Percentiles rank a stretch among this genome's conserved stretches.
phyloP scores from a whole-genome alignment of 1,284 basidiomycete genomes.

The Ustilago loliicola region DNA sequence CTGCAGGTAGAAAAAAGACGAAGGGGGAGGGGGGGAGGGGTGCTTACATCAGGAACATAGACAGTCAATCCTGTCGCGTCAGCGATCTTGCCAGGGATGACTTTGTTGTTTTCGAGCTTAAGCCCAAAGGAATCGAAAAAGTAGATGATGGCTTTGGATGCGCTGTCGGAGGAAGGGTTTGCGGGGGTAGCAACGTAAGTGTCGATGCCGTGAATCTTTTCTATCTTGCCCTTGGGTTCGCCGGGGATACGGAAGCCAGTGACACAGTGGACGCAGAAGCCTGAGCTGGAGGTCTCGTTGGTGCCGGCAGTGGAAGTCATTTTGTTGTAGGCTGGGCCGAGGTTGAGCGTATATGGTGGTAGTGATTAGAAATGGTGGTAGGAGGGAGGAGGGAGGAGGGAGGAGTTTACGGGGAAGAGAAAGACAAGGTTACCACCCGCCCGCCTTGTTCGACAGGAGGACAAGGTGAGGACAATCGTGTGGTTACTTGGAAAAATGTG shows the following conservation, averaged over 20 bases:
- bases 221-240: conserved; percentile 48
- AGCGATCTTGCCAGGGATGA: conserved; percentile 77
- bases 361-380: neutral
- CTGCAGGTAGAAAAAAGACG: too few species aligned
- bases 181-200: conserved; percentile 67
- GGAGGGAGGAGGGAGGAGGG: neutral
- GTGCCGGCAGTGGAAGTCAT: conserved; percentile 2
- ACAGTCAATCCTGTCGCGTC: conserved; percentile 76
- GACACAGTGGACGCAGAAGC: conserved; percentile 58
- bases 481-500: neutral
- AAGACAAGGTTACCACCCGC: neutral
- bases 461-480: neutral
- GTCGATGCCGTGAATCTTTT: conserved; percentile 42
- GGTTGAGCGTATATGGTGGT: neutral
- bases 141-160: conserved; percentile 73
- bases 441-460: conserved; percentile 3
- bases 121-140: conserved; percentile 76
- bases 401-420: neutral
- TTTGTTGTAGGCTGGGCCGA: neutral
- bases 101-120: conserved; percentile 72
- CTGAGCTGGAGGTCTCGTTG: neutral
- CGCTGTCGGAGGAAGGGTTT: conserved; percentile 38
- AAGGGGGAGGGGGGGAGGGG: neutral
- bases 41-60: conserved; percentile 72
- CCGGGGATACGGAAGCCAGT: conserved; percentile 54